Evolutionary conservation across 768 basidiomycete species (phyloP), one percentile per base, ranked within the genome.

Genomic region (Termitomyces sp.): DNA sequence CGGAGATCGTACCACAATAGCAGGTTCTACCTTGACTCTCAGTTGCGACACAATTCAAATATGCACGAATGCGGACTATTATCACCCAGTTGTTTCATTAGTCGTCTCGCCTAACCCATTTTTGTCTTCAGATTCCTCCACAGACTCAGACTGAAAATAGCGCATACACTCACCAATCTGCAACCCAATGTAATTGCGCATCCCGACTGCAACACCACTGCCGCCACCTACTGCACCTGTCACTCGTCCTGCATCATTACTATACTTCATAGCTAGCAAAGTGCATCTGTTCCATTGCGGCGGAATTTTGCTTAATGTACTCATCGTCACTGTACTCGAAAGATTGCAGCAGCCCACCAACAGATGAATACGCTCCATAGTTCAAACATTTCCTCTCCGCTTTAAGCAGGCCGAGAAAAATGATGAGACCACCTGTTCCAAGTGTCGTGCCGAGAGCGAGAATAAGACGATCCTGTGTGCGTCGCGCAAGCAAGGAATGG

Each of bases 151-250:
- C 82, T 82, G 62, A 87, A 72, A 37, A 82, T 59, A 0, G 71
- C 76, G 3, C 86, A 85, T 35, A 87, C 66, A 0, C 80, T 83
- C 1, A 86, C 81, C 1, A 53, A 87, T 75, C 68, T 87, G 80
- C 55, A 87, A 62, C 17, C 80, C 82, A 3, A 84, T 71, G 52
- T 80, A 89, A 48, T 75, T 78, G 51, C 72, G 52, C 85, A 87
- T 87, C 23, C 85, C 86, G 7, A 84, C 75, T 52, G 72, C 69
- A 6, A 76, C 69, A 21, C 86, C 86, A 11, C 79, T 78, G 5
- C 85, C 87, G 45, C 86, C 87, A 77, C 84, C 84, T 33, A 89
- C 73, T 5, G 85, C 84, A 0, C 86, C 87, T 5, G 79, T 76
- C 12, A 85, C 79, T 5, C 86, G 75, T n/a, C 87, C 86, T 0